Percentiles rank a stretch among this genome's conserved stretches.
These are phyloP conservation scores for Mortierella sp. DNA, from an alignment of 371 early-diverging fungal species.

Conservation along the genomic window DNA sequence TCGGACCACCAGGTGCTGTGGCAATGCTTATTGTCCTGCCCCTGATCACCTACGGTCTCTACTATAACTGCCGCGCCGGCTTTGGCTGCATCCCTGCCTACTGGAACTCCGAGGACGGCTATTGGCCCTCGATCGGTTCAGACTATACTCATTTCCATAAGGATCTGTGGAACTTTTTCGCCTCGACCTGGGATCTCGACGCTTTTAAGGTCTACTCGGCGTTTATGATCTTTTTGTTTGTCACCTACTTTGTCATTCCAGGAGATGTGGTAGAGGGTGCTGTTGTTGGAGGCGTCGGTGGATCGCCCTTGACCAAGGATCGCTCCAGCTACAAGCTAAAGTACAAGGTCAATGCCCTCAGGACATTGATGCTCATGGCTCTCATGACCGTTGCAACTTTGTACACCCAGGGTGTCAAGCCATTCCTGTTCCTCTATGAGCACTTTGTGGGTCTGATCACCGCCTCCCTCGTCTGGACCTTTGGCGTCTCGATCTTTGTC, in stretches of 20 bases:
- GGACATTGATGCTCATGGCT: conserved; percentile 72
- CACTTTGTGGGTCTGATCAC: conserved; percentile 79
- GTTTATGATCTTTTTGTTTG: conserved; percentile 79
- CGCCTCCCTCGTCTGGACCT: conserved; percentile 76
- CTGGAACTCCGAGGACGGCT: conserved; percentile 45
- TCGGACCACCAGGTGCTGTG: conserved; percentile 82
- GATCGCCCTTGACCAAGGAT: conserved; percentile 36
- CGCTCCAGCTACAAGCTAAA: conserved; percentile 56
- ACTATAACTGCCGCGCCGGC: conserved; percentile 74
- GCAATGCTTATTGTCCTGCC: conserved; percentile 74
- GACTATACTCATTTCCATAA: conserved; percentile 35
- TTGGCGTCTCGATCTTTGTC: conserved; percentile 73
- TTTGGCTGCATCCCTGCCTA: conserved; percentile 66
- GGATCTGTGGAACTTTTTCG: conserved; percentile 41
- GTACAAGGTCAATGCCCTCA: conserved; percentile 62
- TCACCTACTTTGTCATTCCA: conserved; percentile 76
- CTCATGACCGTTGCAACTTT: conserved; percentile 58
- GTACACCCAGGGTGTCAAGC: conserved; percentile 64
- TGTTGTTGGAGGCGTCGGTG: conserved; percentile 68
- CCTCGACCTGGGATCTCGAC: conserved; percentile 53
- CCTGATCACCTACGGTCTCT: conserved; percentile 70
- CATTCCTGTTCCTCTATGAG: conserved; percentile 82
- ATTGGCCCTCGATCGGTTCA: conserved; percentile 52
- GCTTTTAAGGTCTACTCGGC: conserved; percentile 70
- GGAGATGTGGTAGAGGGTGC: conserved; percentile 80